Evolutionary conservation across 352 stramenopile species (phyloP).

Genomic region (Elongisporangium prolatum): DNA sequence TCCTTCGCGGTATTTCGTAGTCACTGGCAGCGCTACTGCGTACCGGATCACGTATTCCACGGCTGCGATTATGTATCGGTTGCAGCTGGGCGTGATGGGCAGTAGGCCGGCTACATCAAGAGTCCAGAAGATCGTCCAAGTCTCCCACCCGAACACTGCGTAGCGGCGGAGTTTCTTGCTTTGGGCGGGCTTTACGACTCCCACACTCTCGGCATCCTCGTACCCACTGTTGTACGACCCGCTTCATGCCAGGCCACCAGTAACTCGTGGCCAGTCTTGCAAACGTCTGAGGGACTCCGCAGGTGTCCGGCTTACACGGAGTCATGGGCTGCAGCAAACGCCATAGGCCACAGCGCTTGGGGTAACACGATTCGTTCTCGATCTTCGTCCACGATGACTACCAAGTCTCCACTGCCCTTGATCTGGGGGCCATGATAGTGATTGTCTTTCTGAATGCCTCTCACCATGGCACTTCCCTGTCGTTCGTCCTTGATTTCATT

Average conservation of each 20-base stretch:
- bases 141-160: constrained; percentile 5
- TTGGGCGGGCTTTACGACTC: constrained; percentile 9
- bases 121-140: constrained; percentile 4
- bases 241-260: constrained; percentile 8
- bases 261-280: background rate
- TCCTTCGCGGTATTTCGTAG: background rate
- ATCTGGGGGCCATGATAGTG: too few relatives aligned
- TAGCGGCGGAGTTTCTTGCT: constrained; percentile 4
- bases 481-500: too few relatives aligned
- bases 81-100: background rate
- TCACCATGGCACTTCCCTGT: too few relatives aligned
- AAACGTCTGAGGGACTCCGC: constrained; percentile 4
- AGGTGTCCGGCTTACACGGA: constrained; percentile 11
- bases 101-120: constrained; percentile 5
- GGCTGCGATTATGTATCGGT: constrained; percentile 7
- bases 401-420: too few relatives aligned
- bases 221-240: constrained; percentile 1
- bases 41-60: constrained; percentile 12
- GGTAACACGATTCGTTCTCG: constrained; percentile 7
- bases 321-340: constrained; percentile 7
- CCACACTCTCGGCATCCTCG: constrained; percentile 9
- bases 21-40: constrained; percentile 9
- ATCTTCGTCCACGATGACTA: too few relatives aligned
- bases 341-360: constrained; percentile 6
- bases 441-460: too few relatives aligned